These are phyloP conservation scores for Acer negundo DNA, from an alignment of 345 rosid species.

Conservation along the genomic window DNA sequence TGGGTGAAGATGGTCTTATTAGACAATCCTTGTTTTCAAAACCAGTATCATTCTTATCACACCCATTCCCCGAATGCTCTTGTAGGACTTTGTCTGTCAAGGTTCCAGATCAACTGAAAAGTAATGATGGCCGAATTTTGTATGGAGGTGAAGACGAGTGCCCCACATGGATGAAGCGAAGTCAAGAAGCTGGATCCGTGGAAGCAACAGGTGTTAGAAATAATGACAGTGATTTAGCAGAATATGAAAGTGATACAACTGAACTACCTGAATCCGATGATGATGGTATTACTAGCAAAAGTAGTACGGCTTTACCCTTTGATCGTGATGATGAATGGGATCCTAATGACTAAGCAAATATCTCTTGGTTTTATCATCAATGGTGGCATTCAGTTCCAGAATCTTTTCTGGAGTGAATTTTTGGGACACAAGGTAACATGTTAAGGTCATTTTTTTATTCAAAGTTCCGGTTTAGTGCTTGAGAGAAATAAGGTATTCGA, in stretches of 20 bases:
- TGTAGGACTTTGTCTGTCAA: conserved; percentile 65
- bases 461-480: conserved; percentile 25
- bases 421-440: conserved; percentile 27
- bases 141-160: conserved; percentile 87
- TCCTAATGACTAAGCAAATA: conserved; percentile 71
- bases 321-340: conserved; percentile 96
- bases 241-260: conserved; percentile 51
- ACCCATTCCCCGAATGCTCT: conserved; percentile 97
- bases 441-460: conserved; percentile 34
- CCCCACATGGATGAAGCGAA: conserved; percentile 80
- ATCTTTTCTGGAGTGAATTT: conserved; percentile 34
- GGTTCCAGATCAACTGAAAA: conserved; percentile 32
- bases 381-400: conserved; percentile 28
- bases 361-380: conserved; percentile 17
- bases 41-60: conserved; percentile 71
- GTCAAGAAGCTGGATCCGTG: conserved; percentile 20
- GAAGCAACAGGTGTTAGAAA: conserved; percentile 37
- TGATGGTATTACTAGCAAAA: conserved; percentile 35
- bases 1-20: conserved; percentile 70
- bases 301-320: conserved; percentile 45
- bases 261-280: conserved; percentile 63
- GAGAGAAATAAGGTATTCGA: conserved; percentile 43
- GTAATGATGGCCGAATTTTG: conserved; percentile 46
- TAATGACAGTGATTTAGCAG: conserved; percentile 54
- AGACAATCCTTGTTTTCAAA: conserved; percentile 69